phyloP scores from a whole-genome alignment of 208 protist genomes.

The Acanthamoeba culbertsoni region DNA sequence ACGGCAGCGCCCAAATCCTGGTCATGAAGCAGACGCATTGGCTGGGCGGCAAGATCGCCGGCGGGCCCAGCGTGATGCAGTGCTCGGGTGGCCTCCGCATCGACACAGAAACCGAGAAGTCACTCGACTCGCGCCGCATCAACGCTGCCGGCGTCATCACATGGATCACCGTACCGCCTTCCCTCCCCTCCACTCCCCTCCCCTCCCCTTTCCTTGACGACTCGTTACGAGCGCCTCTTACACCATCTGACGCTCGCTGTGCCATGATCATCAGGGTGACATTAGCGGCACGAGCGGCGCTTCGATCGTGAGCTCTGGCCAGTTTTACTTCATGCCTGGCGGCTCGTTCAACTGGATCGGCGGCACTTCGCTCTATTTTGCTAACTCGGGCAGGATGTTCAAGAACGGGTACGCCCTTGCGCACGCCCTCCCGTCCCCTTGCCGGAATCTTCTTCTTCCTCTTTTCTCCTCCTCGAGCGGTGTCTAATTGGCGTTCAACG shows the following conservation, averaged over 20 bases:
- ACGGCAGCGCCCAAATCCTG: neutral
- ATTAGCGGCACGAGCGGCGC: neutral
- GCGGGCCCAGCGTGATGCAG: neutral
- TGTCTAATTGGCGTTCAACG: too few relatives aligned
- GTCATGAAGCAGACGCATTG: neutral
- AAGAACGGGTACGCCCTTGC: neutral
- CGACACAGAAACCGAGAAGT: neutral
- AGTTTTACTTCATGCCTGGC: conserved; percentile 32
- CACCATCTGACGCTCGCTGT: neutral
- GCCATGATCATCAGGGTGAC: neutral
- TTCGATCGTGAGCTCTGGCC: neutral
- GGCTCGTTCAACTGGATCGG: conserved; percentile 9
- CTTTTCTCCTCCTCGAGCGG: too few relatives aligned
- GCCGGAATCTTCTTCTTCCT: neutral
- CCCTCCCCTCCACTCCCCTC: neutral
- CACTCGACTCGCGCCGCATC: neutral
- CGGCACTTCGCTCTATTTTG: neutral
- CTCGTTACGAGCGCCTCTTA: neutral
- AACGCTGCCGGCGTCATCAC: neutral
- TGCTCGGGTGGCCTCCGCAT: neutral
- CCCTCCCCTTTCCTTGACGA: neutral
- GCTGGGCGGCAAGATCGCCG: neutral
- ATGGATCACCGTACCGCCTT: neutral
- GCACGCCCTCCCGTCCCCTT: neutral
- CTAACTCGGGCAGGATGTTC: conserved; percentile 11